Conservation (phyloP, 805 yeast species). For the Kazachstania martiniae region DNA sequence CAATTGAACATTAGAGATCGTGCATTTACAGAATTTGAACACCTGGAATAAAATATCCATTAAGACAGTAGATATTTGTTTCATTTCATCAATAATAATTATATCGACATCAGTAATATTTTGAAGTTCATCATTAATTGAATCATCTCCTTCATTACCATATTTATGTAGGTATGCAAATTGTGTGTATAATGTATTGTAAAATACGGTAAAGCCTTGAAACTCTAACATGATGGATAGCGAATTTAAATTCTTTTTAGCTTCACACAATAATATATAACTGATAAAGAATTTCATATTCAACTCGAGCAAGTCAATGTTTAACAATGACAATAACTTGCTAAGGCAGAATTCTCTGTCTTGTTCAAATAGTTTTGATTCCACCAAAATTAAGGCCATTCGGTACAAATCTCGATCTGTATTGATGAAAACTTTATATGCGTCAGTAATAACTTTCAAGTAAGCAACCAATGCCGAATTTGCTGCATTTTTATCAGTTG, state of each 20-base stretch:
- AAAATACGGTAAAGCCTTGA: constrained; percentile 40
- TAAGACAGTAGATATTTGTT: constrained; percentile 33
- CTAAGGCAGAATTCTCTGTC: constrained; percentile 38
- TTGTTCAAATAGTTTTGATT: constrained; percentile 27
- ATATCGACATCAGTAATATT: constrained; percentile 20
- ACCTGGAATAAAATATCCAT: constrained; percentile 46
- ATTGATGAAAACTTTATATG: constrained; percentile 17
- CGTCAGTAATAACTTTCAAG: constrained; percentile 19
- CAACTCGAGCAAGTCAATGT: constrained; percentile 27
- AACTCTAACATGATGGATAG: constrained; percentile 39
- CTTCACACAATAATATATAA: constrained; percentile 35
- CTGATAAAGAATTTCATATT: constrained; percentile 33
- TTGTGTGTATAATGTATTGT: constrained; percentile 31
- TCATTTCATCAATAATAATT: constrained; percentile 26
- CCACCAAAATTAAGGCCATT: constrained; percentile 26
- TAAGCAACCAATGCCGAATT: constrained; percentile 23
- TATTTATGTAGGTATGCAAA: constrained; percentile 26
- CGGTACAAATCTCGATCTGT: constrained; percentile 28
- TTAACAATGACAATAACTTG: constrained; percentile 37
- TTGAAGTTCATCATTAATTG: constrained; percentile 5
- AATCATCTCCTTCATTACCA: constrained; percentile 13
- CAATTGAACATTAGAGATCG: constrained; percentile 30
- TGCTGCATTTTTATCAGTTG: constrained; percentile 2
- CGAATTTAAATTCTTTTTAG: constrained; percentile 32
- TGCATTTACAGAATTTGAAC: constrained; percentile 39